Base-by-base conservation (phyloP, 805 yeast genomes). In the Suhomyces faveliae region DNA sequence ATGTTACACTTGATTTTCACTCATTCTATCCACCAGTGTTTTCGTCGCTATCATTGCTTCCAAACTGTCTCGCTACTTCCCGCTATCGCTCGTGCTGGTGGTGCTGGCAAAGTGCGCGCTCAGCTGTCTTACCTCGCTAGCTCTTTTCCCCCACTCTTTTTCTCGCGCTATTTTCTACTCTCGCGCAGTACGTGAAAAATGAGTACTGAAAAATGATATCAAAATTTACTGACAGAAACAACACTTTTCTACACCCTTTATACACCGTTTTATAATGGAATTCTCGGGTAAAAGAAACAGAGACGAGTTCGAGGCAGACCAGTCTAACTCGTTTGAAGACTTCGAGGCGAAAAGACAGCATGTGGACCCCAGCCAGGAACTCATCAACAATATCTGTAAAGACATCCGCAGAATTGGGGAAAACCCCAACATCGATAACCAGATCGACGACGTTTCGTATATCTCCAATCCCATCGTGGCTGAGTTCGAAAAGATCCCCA, bases 381-480 rank as follows among this genome's bases (percentile, higher is more conserved):
- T 73, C 46, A 67, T 72, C 50, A 55, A 70, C 51, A 71, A 73
- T 52, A 70, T 73, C 33, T 72, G 76, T 53, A 73, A 73, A 47
- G 78, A 73, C 51, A 71, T 73, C 41, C 57, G 77, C 46, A 57
- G 76, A 27, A 61, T 73, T 37, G 78, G 77, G 12, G 77, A 73
- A 54, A 71, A 70, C 55, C 57, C 70, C 41, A 70, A 72, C 57
- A 54, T 72, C 33, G 57, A 57, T 30, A 66, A 60, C 49, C 76
- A 72, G 50, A 62, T 75, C 46, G 71, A 74, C 54, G 79, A 76
- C 63, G 76, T 87, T 40, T 84, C 87, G 48, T 81, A 81, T 58
- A 82, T 87, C 56, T 76, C 85, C 30, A 80, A 77, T 46, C 87
- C 88, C 1, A 81, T 85, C 37, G 80, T 79, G 35, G 80, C 79